These are phyloP conservation scores for Termitomyces eurrhizus DNA, from an alignment of 768 basidiomycete species.

Conservation along the genomic window DNA sequence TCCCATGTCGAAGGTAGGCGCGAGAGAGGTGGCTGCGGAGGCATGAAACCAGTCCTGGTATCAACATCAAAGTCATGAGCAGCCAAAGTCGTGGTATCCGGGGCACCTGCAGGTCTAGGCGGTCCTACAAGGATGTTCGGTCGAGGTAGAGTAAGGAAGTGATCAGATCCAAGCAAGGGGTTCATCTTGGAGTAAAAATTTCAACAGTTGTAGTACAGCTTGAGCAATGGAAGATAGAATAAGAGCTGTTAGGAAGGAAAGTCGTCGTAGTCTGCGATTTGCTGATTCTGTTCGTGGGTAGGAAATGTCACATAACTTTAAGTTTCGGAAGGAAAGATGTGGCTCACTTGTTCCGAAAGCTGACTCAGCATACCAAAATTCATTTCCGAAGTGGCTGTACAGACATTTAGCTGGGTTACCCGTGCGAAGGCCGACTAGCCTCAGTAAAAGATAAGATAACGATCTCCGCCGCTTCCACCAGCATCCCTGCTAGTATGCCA, in stretches of 20 bases:
- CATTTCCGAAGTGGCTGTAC: not conserved
- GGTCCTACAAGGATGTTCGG: constrained; percentile 15
- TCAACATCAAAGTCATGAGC: constrained; percentile 92
- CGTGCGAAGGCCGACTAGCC: no score
- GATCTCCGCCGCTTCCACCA: no score
- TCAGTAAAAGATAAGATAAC: no score
- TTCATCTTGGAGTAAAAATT: constrained; percentile 4
- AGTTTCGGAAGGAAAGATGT: not conserved
- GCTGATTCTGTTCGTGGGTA: not conserved
- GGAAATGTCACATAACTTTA: not conserved
- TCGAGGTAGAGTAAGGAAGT: constrained; percentile 18
- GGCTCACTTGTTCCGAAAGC: not conserved
- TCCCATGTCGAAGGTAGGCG: constrained; percentile 64
- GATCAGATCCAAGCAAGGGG: constrained; percentile 10
- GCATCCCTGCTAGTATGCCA: no score
- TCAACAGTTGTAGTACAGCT: not conserved
- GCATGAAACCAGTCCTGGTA: constrained; percentile 88
- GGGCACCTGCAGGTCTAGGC: constrained; percentile 11
- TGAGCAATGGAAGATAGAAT: not conserved
- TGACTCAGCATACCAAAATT: not conserved
- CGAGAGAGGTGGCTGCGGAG: constrained; percentile 63
- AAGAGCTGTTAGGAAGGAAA: not conserved
- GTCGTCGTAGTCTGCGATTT: not conserved
- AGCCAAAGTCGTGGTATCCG: constrained; percentile 29
- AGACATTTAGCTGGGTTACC: no score